Base-by-base conservation (phyloP, 1,139 yeast genomes). In the Saccharomyces hybrid region DNA sequence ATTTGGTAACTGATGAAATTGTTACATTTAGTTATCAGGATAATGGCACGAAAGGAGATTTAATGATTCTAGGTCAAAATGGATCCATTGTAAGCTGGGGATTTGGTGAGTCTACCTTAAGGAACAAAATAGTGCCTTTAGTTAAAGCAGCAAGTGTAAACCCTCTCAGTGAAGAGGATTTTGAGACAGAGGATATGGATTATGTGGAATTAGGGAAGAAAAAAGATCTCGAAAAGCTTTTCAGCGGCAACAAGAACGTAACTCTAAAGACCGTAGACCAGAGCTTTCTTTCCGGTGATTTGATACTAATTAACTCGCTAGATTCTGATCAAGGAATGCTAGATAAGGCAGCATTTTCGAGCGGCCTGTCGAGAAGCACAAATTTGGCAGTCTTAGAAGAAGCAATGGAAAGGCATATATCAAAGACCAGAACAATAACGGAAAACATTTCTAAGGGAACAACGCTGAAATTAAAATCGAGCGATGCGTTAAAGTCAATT, bases 21-120 rank as follows among this genome's bases (percentile, higher is more conserved):
- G 75, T 87, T 60, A 75, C 67, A 56, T 77, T 71, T 58, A 73
- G 72, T 57, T 71, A 71, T 46, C 52, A 58, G n/a, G 52, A 57
- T 26, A 60, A 64, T 32, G 75, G 73, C 8, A 55, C 57, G 4
- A 60, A 61, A 13, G 72, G 74, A 1, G 90, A 85, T 60, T 73
- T 87, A 1, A 77, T 88, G 72, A 73, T 88, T 1, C 70, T 88
- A 52, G 77, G 60, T 9, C 64, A 83, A 2, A 83, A 84, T 60
- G 96, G 96, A 1, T 80, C 93, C 0, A 70, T 88, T 4, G 88
- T 88, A 11, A 88, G 89, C 0, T 90, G 96, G 96, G 89, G 88
- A 9, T 72, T 87, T 61, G 69, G 74, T 11, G 95, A 88, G 62
- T 61, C 71, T 0, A 68, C 70, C 9, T 65, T 73, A 1, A 61